These are phyloP conservation scores for Piper betle DNA, from an alignment of 164 flowering plant species.

Conservation along the genomic window DNA sequence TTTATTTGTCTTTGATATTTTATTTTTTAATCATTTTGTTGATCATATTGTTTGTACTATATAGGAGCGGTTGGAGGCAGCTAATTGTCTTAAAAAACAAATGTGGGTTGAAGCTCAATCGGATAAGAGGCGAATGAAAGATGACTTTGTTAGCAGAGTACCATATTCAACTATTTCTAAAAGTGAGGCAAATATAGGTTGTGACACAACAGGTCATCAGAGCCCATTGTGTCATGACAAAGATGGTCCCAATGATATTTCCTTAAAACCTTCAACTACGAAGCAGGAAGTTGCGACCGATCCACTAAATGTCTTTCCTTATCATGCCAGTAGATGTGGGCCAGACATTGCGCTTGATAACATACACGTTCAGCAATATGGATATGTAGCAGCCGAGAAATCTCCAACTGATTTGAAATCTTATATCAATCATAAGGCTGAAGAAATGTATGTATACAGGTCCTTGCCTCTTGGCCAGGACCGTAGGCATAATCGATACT, in stretches of 20 bases:
- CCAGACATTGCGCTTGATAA: constrained; percentile 40
- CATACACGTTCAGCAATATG: constrained; percentile 31
- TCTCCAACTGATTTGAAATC: constrained; percentile 71
- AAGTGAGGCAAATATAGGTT: constrained; percentile 23
- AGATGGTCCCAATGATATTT: constrained; percentile 12
- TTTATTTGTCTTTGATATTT: background rate
- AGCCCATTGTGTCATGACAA: constrained; percentile 35
- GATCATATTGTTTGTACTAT: constrained; percentile 7
- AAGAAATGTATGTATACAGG: constrained; percentile 71
- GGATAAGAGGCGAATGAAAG: constrained; percentile 75
- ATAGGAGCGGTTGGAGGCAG: constrained; percentile 91
- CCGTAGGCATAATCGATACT: constrained; percentile 76
- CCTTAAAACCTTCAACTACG: constrained; percentile 11
- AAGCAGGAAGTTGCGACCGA: constrained; percentile 27
- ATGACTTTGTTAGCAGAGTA: constrained; percentile 37
- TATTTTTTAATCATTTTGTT: background rate
- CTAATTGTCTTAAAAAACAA: constrained; percentile 84
- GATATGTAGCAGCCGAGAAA: constrained; percentile 43
- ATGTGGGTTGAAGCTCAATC: constrained; percentile 90
- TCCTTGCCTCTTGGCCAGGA: constrained; percentile 91
- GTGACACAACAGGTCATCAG: constrained; percentile 20
- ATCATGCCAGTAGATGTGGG: constrained; percentile 9
- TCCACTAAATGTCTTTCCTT: constrained; percentile 19
- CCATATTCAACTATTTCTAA: constrained; percentile 31
- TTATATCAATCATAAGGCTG: constrained; percentile 65